A percentile compares a stretch with the other conserved stretches of the same genome.
Evolutionary conservation across 257 asterid species (phyloP).

Genomic region (Jasminum sambac): DNA sequence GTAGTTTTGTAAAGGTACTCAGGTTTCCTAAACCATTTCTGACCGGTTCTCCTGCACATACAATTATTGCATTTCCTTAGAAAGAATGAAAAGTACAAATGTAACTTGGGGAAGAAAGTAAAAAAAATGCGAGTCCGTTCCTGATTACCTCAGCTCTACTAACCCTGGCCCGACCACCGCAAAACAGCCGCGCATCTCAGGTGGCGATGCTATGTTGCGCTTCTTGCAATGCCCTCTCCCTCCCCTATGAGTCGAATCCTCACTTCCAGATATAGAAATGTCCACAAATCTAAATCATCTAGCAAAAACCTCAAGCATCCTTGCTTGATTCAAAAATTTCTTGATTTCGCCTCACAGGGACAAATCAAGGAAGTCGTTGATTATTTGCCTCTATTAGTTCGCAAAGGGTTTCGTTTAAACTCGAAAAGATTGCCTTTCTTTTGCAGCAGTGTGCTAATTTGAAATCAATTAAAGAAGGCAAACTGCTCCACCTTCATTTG

Average conservation of each 20-base stretch:
- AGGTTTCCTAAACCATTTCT: no score
- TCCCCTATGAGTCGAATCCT: constrained; percentile 17
- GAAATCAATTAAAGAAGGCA: constrained; percentile 47
- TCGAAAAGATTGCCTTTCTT: constrained; percentile 47
- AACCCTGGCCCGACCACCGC: constrained; percentile 31
- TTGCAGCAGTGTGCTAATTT: constrained; percentile 49
- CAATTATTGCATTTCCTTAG: no score
- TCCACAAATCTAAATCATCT: constrained; percentile 11
- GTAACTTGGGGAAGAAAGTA: no score
- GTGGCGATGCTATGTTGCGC: constrained; percentile 47
- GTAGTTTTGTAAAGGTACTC: no score
- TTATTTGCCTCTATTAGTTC: constrained; percentile 44
- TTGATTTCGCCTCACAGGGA: constrained; percentile 50
- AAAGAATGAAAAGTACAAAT: no score
- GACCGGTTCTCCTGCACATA: no score
- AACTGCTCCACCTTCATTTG: constrained; percentile 56
- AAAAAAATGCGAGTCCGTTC: neutral
- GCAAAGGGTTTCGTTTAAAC: constrained; percentile 55
- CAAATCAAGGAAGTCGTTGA: constrained; percentile 58
- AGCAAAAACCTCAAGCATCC: constrained; percentile 26
- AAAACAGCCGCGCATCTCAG: constrained; percentile 34
- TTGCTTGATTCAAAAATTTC: constrained; percentile 42
- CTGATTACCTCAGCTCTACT: neutral
- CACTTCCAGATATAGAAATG: constrained; percentile 19
- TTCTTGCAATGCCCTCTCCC: constrained; percentile 50